phyloP scores from a whole-genome alignment of 176 grass and related monocot species.

The Aegilops bicornis region DNA sequence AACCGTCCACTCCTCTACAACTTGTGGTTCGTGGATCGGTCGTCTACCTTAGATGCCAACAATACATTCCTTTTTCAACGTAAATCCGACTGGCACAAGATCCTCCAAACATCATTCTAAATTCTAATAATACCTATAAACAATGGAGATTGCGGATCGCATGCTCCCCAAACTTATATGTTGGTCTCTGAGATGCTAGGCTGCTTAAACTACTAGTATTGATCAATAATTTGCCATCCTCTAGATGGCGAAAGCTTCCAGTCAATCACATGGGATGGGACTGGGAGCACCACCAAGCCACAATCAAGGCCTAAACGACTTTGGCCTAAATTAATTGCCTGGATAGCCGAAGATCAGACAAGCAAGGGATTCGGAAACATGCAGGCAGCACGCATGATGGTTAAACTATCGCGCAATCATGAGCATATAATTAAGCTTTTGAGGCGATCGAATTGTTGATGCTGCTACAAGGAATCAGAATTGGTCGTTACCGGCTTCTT shows the following conservation, averaged over 20 bases:
- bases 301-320: slow-evolving; percentile 43
- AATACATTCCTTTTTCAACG: slow-evolving; percentile 31
- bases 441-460: neutral
- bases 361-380: slow-evolving; percentile 10
- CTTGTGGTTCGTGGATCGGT: slow-evolving; percentile 7
- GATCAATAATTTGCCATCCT: neutral
- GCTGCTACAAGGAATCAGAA: slow-evolving; percentile 26
- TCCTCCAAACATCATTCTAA: slow-evolving; percentile 31
- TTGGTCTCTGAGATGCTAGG: slow-evolving; percentile 6
- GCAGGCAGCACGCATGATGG: slow-evolving; percentile 30
- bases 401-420: slow-evolving; percentile 16
- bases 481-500: slow-evolving; percentile 78
- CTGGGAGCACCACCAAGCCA: neutral
- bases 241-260: slow-evolving; percentile 32
- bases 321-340: slow-evolving; percentile 23
- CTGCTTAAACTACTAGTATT: slow-evolving; percentile 17
- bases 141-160: slow-evolving; percentile 38
- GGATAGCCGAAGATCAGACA: slow-evolving; percentile 5
- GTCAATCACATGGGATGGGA: slow-evolving; percentile 45
- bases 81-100: slow-evolving; percentile 38
- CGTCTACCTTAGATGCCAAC: slow-evolving; percentile 36
- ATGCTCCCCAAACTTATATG: slow-evolving; percentile 33
- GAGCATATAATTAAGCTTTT: neutral
- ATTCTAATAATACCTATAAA: slow-evolving; percentile 50
- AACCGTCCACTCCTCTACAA: slow-evolving; percentile 2